Conservation (phyloP, 2,329 filamentous ascomycete species). For the Dendrostoma leiphaemia region DNA sequence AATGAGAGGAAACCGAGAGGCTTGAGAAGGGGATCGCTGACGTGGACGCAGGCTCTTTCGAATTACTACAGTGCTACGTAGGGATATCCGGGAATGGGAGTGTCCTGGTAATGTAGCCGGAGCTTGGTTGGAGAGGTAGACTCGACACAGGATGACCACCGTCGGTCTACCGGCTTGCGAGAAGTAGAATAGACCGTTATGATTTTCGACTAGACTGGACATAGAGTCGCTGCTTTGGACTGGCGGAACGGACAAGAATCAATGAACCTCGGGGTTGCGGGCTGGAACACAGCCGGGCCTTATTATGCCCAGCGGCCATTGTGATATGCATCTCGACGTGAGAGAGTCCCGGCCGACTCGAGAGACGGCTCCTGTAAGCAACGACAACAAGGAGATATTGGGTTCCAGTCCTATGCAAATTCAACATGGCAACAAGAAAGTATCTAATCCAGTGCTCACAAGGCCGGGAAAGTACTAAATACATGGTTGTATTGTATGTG, state of each 20-base stretch:
- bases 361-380: too few relatives aligned
- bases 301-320: background rate
- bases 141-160: background rate
- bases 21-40: background rate
- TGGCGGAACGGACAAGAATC: background rate
- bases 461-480: background rate
- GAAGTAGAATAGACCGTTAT: background rate
- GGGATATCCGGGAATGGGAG: constrained; percentile 11
- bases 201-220: too few relatives aligned
- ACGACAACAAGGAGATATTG: too few relatives aligned
- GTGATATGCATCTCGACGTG: background rate
- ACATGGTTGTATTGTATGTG: background rate
- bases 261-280: constrained; percentile 5
- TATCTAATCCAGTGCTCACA: too few relatives aligned
- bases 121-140: constrained; percentile 4
- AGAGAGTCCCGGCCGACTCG: background rate
- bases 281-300: constrained; percentile 1
- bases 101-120: background rate
- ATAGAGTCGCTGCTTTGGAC: too few relatives aligned
- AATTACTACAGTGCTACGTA: constrained; percentile 3
- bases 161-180: background rate
- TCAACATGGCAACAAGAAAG: too few relatives aligned
- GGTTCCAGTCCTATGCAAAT: too few relatives aligned
- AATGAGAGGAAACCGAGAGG: background rate
- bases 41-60: constrained; percentile 7